Evolutionary conservation across 192 early-diverging fungal genomes (phyloP).

Genomic region (Umbelopsis sp.): DNA sequence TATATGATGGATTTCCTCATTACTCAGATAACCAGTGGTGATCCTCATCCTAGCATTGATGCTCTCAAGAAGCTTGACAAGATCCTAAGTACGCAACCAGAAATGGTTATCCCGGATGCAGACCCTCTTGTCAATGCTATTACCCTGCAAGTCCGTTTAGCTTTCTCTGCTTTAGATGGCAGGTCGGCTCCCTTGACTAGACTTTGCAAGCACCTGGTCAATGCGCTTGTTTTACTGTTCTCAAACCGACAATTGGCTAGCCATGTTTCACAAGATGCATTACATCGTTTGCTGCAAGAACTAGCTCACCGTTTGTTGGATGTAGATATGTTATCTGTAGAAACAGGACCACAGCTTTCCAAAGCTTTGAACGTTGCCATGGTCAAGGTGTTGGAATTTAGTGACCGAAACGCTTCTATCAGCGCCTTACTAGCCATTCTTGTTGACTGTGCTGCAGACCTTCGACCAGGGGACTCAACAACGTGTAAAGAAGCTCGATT

Average conservation of each 20-base stretch:
- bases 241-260: constrained; percentile 64
- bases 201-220: constrained; percentile 81
- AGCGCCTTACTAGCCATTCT: constrained; percentile 77
- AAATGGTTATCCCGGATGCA: constrained; percentile 58
- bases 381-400: constrained; percentile 89
- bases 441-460: constrained; percentile 55
- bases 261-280: constrained; percentile 59
- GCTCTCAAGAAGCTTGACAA: constrained; percentile 78
- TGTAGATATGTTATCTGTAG: constrained; percentile 62
- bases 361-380: constrained; percentile 86
- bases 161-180: constrained; percentile 62
- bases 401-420: constrained; percentile 66
- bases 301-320: constrained; percentile 82
- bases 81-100: constrained; percentile 51
- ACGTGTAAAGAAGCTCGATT: constrained; percentile 64
- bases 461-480: constrained; percentile 49
- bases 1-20: constrained; percentile 68
- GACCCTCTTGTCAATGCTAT: constrained; percentile 72
- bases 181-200: constrained; percentile 52
- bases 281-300: constrained; percentile 75
- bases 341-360: constrained; percentile 59
- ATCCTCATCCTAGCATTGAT: constrained; percentile 66
- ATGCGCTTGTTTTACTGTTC: constrained; percentile 79
- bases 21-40: constrained; percentile 66
- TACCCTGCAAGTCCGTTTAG: constrained; percentile 72